Base-by-base conservation (phyloP, 2,329 filamentous ascomycete species). In the Metarhizium brunneum region DNA sequence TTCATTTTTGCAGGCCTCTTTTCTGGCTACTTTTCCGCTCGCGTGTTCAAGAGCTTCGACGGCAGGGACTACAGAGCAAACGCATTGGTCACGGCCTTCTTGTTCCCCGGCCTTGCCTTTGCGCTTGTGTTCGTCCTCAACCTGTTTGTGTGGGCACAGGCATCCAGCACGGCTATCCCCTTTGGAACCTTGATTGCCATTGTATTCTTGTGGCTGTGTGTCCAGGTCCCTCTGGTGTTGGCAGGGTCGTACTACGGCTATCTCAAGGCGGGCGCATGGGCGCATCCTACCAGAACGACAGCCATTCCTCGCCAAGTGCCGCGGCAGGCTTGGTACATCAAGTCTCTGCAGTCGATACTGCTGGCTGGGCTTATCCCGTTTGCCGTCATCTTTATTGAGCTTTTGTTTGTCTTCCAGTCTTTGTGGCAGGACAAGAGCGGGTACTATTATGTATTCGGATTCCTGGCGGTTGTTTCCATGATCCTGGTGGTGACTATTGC, bases 361-460 rank as follows among this genome's bases (percentile, higher is more conserved):
- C 72, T 94, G 10, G 86, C 88, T 0, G 90, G 90, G 1, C 73
- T 94, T 18, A 81, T 92, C 7, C 90, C 90, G 0, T 95, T 95
- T 66, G 88, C 88, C 2, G 89, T 95, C 55, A 85, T 95, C 62
- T 94, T 92, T 69, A 90, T 95, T 65, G 90, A 95, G 72, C 79
- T 95, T 14, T 77, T 92, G 47, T 94, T 92, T 67, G 85, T 94
- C 52, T 94, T 95, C 71, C 88, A 90, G 72, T 91, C 87, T 51
- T 70, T 95, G 38, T 94, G 90, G 88, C 87, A 92, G 69, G 90
- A 95, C 71, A 95, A 95, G 76, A 90, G 84, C 65, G 89, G 88
- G 6, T 95, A 92, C 70, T 95, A 95, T 72, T 95, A 95, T 70
- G 85, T 95, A 25, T 95, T 94, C 67, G 90, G 90, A 11, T 95